phyloP scores from a whole-genome alignment of 345 rosid genomes.

The Populus pruinosa region DNA sequence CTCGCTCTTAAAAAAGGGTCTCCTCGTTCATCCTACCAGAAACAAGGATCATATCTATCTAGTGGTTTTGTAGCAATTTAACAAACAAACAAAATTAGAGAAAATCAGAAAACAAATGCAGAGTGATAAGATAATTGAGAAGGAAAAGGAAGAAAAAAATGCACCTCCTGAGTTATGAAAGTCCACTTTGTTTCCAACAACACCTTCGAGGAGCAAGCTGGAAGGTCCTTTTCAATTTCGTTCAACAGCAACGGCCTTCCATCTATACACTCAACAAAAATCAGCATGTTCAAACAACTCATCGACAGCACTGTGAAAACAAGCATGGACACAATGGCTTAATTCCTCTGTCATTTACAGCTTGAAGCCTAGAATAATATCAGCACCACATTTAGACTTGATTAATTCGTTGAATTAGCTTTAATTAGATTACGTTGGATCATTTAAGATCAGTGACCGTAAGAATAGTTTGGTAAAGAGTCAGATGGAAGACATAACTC shows the following conservation, averaged over 20 bases:
- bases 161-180: conserved; percentile 80
- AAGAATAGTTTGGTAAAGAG: neutral
- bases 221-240: conserved; percentile 65
- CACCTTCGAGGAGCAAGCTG: conserved; percentile 55
- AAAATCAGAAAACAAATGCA: neutral
- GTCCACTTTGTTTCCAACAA: conserved; percentile 72
- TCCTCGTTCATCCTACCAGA: too few species aligned
- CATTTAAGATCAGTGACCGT: neutral
- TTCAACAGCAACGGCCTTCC: conserved; percentile 57
- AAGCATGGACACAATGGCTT: neutral
- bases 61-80: too few species aligned
- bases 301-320: neutral
- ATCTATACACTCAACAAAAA: conserved; percentile 30
- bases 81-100: neutral
- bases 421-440: neutral
- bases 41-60: too few species aligned
- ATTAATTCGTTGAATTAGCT: neutral
- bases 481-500: neutral
- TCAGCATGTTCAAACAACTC: too few species aligned
- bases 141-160: neutral
- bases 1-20: too few species aligned
- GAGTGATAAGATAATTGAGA: neutral
- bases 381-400: neutral
- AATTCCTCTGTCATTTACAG: too few species aligned
- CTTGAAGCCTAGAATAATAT: too few species aligned